A percentile compares a stretch with the other conserved stretches of the same genome.
phyloP scores from a whole-genome alignment of 2,329 filamentous ascomycete genomes.

The Pleurostoma richardsiae region DNA sequence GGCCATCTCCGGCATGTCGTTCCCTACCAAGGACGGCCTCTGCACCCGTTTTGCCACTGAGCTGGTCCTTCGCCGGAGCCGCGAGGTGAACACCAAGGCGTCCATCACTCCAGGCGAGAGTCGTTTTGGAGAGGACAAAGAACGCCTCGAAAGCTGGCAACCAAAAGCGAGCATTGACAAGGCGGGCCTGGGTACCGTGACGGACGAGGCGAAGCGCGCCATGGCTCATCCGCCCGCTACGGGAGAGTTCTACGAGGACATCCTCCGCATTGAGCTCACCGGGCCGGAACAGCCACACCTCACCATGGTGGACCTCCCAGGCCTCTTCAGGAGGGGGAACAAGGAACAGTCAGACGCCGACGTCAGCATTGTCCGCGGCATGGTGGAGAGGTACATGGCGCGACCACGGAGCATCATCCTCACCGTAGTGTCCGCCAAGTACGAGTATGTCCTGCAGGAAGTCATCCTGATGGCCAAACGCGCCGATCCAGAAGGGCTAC shows the following conservation, averaged over 20 bases:
- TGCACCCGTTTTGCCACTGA: slow-evolving; percentile 50
- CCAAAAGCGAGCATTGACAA: slow-evolving; percentile 4
- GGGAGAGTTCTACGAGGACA: slow-evolving; percentile 34
- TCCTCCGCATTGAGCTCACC: slow-evolving; percentile 39
- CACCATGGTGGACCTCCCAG: slow-evolving; percentile 54
- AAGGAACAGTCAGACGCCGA: slow-evolving; percentile 35
- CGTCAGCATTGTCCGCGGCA: slow-evolving; percentile 35
- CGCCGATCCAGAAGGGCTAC: slow-evolving; percentile 2
- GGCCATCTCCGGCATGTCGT: slow-evolving; percentile 47
- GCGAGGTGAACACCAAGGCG: slow-evolving; percentile 20
- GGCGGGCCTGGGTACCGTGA: slow-evolving; percentile 23
- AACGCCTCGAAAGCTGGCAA: slow-evolving; percentile 4
- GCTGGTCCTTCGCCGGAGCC: slow-evolving; percentile 34
- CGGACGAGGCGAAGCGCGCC: slow-evolving; percentile 28
- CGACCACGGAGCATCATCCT: background rate
- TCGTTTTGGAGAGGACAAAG: slow-evolving; percentile 1
- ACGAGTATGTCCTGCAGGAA: slow-evolving; percentile 1
- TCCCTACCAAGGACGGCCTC: slow-evolving; percentile 42
- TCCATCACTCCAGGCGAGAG: slow-evolving; percentile 4
- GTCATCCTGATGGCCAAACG: background rate
- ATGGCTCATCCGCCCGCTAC: slow-evolving; percentile 40
- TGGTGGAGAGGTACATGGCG: slow-evolving; percentile 48
- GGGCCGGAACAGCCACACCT: slow-evolving; percentile 44
- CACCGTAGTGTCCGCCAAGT: background rate
- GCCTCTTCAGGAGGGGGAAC: slow-evolving; percentile 41